A percentile compares a stretch with the other conserved stretches of the same genome.
These are phyloP conservation scores for Ceratobasidium sp. DNA, from an alignment of 1,284 basidiomycete species.

Conservation along the genomic window DNA sequence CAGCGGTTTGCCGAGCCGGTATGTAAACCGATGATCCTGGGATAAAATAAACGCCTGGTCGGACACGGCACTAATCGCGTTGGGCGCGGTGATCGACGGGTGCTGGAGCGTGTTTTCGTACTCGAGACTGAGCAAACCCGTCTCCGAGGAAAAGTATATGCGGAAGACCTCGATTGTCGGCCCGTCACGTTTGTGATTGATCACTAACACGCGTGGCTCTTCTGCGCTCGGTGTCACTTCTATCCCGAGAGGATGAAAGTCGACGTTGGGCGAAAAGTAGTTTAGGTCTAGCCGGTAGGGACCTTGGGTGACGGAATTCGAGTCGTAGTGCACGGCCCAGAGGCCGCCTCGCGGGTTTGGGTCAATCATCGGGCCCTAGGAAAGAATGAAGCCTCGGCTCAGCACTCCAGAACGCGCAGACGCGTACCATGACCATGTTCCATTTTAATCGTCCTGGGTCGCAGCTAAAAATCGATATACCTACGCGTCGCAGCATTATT, in stretches of 20 bases:
- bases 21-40: conserved; percentile 73
- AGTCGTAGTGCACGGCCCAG: conserved; percentile 49
- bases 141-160: conserved; percentile 52
- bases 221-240: conserved; percentile 60
- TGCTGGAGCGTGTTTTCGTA: conserved; percentile 62
- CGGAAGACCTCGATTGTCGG: conserved; percentile 71
- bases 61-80: conserved; percentile 67
- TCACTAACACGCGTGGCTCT: conserved; percentile 63
- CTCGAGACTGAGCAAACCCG: not conserved
- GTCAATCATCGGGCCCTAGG: conserved; percentile 59
- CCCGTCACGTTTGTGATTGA: conserved; percentile 66
- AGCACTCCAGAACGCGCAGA: not conserved
- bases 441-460: conserved; percentile 62
- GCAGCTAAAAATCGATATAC: conserved; percentile 55
- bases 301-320: conserved; percentile 2
- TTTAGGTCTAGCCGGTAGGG: conserved; percentile 49
- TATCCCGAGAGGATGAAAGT: conserved; percentile 67
- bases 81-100: conserved; percentile 65
- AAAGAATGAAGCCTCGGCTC: not conserved
- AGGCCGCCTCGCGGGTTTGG: conserved; percentile 60
- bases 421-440: conserved; percentile 66
- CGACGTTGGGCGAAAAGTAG: conserved; percentile 56
- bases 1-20: conserved; percentile 60
- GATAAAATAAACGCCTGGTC: conserved; percentile 69
- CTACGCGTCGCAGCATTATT: not conserved